Percentiles rank a stretch among this genome's conserved stretches.
These are phyloP conservation scores for Liriodendron chinense DNA, from an alignment of 164 flowering plant species.

Conservation along the genomic window DNA sequence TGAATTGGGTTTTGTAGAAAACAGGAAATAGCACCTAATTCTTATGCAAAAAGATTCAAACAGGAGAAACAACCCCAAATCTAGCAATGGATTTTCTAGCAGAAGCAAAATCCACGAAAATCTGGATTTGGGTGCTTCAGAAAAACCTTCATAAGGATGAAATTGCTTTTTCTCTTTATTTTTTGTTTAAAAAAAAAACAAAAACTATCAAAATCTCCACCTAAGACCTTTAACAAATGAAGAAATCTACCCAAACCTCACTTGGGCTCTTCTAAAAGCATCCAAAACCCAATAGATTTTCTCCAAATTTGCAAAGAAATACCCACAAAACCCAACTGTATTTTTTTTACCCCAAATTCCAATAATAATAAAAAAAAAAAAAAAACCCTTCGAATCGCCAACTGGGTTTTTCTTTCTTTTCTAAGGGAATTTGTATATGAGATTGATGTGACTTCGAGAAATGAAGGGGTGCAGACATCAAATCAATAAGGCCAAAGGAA, in stretches of 20 bases:
- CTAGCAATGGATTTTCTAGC: background rate
- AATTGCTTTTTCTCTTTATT: too few relatives aligned
- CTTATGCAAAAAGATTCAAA: background rate
- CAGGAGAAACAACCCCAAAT: background rate
- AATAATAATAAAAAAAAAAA: too few relatives aligned
- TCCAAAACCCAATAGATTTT: background rate
- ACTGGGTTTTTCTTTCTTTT: background rate
- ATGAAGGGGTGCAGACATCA: background rate
- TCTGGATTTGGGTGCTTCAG: background rate
- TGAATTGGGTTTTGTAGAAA: background rate
- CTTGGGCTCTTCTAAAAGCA: too few relatives aligned
- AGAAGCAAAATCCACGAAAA: background rate
- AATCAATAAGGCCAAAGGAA: too few relatives aligned
- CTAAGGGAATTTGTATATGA: background rate
- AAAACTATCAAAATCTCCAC: too few relatives aligned
- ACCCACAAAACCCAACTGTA: conserved; percentile 6
- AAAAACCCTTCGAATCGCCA: too few relatives aligned
- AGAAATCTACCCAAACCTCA: too few relatives aligned
- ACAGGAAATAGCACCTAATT: background rate
- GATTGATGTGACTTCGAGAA: too few relatives aligned
- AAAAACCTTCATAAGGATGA: too few relatives aligned
- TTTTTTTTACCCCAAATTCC: background rate
- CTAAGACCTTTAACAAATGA: too few relatives aligned
- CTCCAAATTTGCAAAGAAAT: background rate
- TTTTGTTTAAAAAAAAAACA: too few relatives aligned